A percentile compares a stretch with the other conserved stretches of the same genome.
phyloP scores from a whole-genome alignment of 306 rosid species.

The Prunus davidiana region DNA sequence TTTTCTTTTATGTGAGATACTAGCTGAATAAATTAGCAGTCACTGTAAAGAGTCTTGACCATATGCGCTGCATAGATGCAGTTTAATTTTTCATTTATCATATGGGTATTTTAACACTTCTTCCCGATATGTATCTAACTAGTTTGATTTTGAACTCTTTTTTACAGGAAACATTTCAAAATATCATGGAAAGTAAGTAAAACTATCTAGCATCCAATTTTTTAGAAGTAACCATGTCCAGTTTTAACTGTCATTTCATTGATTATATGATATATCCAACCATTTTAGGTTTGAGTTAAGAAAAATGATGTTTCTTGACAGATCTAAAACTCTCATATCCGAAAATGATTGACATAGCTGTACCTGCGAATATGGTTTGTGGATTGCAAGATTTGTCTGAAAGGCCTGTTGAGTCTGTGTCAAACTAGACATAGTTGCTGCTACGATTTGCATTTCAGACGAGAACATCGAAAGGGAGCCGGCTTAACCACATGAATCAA shows the following conservation, averaged over 20 bases:
- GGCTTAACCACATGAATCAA: not conserved
- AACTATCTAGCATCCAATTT: not conserved
- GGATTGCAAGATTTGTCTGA: conserved; percentile 60
- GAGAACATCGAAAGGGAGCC: not conserved
- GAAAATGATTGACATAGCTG: conserved; percentile 87
- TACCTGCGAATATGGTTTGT: conserved; percentile 83
- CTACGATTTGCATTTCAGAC: not conserved
- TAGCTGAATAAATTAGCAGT: not conserved
- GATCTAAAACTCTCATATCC: conserved; percentile 91
- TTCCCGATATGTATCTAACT: not conserved
- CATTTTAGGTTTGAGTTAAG: conserved; percentile 2
- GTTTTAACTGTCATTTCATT: not conserved
- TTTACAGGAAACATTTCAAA: conserved; percentile 77
- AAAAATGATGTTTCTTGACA: conserved; percentile 26
- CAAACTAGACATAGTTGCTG: conserved; percentile 20
- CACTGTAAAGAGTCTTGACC: not conserved
- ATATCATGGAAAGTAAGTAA: conserved; percentile 85
- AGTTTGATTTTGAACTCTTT: conserved; percentile 4
- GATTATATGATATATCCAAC: not conserved
- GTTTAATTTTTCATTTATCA: not conserved
- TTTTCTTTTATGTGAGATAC: not conserved
- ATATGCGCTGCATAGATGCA: not conserved
- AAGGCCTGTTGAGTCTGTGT: conserved; percentile 22
- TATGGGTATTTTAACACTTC: not conserved
- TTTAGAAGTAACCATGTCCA: not conserved